Conservation (phyloP, 345 rosid genomes). For the Boechera divaricarpa region DNA sequence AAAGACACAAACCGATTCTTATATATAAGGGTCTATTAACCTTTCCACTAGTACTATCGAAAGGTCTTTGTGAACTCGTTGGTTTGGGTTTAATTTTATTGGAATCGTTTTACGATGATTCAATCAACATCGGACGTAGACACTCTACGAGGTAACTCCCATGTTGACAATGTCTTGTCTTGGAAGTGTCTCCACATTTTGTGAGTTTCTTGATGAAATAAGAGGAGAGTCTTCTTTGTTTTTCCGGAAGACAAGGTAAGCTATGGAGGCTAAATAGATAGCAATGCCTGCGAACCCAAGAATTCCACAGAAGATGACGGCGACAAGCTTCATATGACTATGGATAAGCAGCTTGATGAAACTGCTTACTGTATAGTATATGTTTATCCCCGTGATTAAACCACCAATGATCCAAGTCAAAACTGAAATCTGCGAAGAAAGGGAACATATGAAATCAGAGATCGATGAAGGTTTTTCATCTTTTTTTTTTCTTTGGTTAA, state of each 20-base stretch:
- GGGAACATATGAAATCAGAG: neutral
- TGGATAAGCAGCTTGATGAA: conserved; percentile 68
- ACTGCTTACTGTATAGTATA: conserved; percentile 65
- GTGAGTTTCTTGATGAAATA: conserved; percentile 55
- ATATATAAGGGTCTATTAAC: neutral
- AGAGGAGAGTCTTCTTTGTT: conserved; percentile 57
- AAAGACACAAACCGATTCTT: conserved; percentile 2
- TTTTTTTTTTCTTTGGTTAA: conserved; percentile 11
- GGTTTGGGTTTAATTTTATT: too few relatives aligned
- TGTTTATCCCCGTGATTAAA: conserved; percentile 78
- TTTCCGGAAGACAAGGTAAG: conserved; percentile 73
- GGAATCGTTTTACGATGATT: neutral
- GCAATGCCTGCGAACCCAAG: conserved; percentile 67
- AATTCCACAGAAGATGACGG: conserved; percentile 62
- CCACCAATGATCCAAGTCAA: conserved; percentile 78
- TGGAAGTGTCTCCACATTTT: conserved; percentile 53
- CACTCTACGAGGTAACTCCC: conserved; percentile 69
- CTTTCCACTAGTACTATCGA: neutral
- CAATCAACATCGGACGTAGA: conserved; percentile 44
- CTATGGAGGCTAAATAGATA: conserved; percentile 67
- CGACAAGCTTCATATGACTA: conserved; percentile 52
- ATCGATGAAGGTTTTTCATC: neutral
- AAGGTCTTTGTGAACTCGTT: neutral
- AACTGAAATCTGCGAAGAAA: conserved; percentile 55
- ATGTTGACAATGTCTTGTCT: conserved; percentile 80